Evolutionary conservation across 2,329 filamentous ascomycete genomes (phyloP).

Genomic region (Neofusicoccum umdonicola): DNA sequence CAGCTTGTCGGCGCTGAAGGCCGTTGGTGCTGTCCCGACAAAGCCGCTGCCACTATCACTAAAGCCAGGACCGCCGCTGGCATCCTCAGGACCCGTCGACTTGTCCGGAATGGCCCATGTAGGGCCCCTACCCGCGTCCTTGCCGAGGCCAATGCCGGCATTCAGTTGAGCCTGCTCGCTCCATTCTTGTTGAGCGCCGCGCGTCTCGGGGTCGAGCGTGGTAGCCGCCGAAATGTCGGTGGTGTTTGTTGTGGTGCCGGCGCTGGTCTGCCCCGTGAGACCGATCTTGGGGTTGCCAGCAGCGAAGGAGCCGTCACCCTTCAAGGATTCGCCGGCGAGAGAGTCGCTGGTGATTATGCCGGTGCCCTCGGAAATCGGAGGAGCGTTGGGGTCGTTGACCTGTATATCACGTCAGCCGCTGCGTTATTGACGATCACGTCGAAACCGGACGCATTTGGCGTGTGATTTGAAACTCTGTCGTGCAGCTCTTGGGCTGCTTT

Average conservation of each 20-base stretch:
- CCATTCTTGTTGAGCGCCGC: conserved; percentile 43
- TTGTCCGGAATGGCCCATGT: conserved; percentile 30
- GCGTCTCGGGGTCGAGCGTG: conserved; percentile 48
- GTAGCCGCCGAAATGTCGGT: conserved; percentile 55
- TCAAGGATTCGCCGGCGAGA: conserved; percentile 71
- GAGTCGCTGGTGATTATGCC: conserved; percentile 67
- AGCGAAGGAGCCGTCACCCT: conserved; percentile 59
- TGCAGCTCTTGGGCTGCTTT: not conserved
- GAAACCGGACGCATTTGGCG: not conserved
- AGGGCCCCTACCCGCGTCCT: conserved; percentile 34
- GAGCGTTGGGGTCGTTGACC: conserved; percentile 49
- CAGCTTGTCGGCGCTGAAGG: conserved; percentile 33
- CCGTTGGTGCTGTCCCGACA: conserved; percentile 38
- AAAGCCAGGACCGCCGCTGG: conserved; percentile 34
- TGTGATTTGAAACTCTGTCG: not conserved
- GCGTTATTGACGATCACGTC: not conserved
- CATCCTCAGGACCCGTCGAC: conserved; percentile 36
- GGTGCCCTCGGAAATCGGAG: conserved; percentile 58
- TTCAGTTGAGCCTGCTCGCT: conserved; percentile 40
- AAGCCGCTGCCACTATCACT: conserved; percentile 20
- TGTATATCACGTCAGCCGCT: conserved; percentile 27
- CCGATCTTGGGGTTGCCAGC: conserved; percentile 56
- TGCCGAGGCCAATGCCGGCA: conserved; percentile 38
- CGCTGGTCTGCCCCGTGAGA: conserved; percentile 49
- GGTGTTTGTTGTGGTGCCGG: conserved; percentile 56